Base-by-base conservation (phyloP, 352 stramenopile genomes). In the Phytophthora syringae region DNA sequence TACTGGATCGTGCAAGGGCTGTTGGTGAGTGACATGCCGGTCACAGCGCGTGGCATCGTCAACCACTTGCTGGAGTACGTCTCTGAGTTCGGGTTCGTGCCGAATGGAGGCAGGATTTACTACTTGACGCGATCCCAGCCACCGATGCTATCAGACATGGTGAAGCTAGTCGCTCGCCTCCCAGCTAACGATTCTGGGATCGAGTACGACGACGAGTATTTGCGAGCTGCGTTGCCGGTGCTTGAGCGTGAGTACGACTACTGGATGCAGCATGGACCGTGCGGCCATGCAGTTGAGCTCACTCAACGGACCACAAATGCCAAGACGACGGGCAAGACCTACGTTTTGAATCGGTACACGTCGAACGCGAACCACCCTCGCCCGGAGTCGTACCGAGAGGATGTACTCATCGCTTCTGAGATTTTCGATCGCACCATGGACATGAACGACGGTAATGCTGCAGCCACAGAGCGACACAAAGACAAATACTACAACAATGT, bases 1-100 rank as follows among this genome's bases (percentile, higher is more conserved):
- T 97, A 93, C 72, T 98, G 93, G 93, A 97, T 97, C 51, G 82
- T 98, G 10, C 67, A 92, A 52, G 90, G 92, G 0, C 74, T 98
- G 5, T 67, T 97, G 32, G 83, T 94, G 9, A 95, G 86, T 60
- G 71, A 79, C 49, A 94, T 98, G 89, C 45, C 66, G 13, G 37
- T 82, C 28, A 97, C 92, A 0, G 90, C 92, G 5, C 70, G 79
- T 21, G 85, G 84, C 2, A 76, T 97, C 4, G 86, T 98, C 24
- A 84, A 86, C 37, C 95, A 98, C 66, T 59, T 98, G 36, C 71
- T 97, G 21, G 82, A 95, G 55, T 93, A 94, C 48, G 85, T 96
- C 22, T 79, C 84, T 10, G 79, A 92, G 45, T 96, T 92, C 49
- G 90, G 90, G 4, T 96, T 94, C 28, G 85, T 97, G 39, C 93